These are phyloP conservation scores for Rhodotorula sp. DNA, from an alignment of 1,284 basidiomycete genomes.

Conservation along the genomic window DNA sequence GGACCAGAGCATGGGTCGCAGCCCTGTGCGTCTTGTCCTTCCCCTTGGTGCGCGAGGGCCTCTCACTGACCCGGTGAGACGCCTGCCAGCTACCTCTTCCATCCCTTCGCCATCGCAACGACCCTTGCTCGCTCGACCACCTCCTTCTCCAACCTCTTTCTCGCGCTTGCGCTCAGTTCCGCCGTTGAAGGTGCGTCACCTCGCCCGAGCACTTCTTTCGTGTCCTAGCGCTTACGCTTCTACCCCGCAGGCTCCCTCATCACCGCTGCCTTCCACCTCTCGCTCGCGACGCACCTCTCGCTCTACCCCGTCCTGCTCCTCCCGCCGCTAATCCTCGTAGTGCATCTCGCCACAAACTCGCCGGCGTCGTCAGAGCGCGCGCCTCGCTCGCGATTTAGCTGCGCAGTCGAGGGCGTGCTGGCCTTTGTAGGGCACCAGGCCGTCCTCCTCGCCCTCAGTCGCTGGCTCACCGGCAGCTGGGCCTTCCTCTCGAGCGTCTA, in stretches of 20 bases:
- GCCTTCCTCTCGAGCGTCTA: slow-evolving; percentile 65
- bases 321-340: slow-evolving; percentile 66
- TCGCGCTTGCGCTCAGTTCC: slow-evolving; percentile 69
- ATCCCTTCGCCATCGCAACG: slow-evolving; percentile 80
- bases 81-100: slow-evolving; percentile 74
- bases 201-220: not conserved
- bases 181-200: slow-evolving; percentile 64
- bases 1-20: slow-evolving; percentile 62
- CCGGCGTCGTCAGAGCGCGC: too few relatives aligned
- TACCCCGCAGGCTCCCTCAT: slow-evolving; percentile 25
- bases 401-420: slow-evolving; percentile 2
- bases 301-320: slow-evolving; percentile 70
- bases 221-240: slow-evolving; percentile 6
- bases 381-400: not conserved
- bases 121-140: slow-evolving; percentile 78
- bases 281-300: slow-evolving; percentile 69
- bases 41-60: not conserved
- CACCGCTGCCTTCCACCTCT: slow-evolving; percentile 64
- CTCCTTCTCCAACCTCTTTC: slow-evolving; percentile 70
- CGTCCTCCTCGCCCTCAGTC: slow-evolving; percentile 30
- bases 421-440: slow-evolving; percentile 34
- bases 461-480: slow-evolving; percentile 42
- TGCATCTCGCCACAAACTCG: slow-evolving; percentile 12
- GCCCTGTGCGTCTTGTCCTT: slow-evolving; percentile 60
- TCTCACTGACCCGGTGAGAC: not conserved